A percentile compares a stretch with the other conserved stretches of the same genome.
phyloP scores from a whole-genome alignment of 2,329 filamentous ascomycete species.

The Diaporthe citriasiana region DNA sequence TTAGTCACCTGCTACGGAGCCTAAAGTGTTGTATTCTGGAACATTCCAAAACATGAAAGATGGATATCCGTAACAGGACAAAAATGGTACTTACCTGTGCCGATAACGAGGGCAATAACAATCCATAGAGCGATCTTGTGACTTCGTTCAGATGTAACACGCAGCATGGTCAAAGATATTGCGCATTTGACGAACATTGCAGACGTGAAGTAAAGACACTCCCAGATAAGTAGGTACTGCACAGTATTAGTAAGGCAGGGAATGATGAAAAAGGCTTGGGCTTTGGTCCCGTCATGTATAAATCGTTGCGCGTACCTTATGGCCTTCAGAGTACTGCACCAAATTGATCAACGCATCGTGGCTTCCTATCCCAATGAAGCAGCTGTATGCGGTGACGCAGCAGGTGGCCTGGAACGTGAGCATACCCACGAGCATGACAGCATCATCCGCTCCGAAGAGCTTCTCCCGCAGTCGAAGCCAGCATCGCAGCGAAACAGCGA shows the following conservation, averaged over 20 bases:
- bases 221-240: constrained; percentile 12
- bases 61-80: no score
- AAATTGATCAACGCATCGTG: background rate
- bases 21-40: no score
- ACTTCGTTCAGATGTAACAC: background rate
- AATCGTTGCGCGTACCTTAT: background rate
- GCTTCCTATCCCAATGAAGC: constrained; percentile 10
- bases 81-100: no score
- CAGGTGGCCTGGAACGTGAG: background rate
- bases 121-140: constrained; percentile 1
- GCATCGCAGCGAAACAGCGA: constrained; percentile 11
- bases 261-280: no score
- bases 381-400: background rate
- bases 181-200: constrained; percentile 15
- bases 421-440: background rate
- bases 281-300: background rate
- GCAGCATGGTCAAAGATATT: constrained; percentile 7
- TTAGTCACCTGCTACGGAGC: no score
- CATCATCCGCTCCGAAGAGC: constrained; percentile 13
- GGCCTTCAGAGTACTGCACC: constrained; percentile 9
- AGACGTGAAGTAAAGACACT: constrained; percentile 8
- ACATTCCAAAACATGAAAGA: no score
- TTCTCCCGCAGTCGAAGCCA: constrained; percentile 15
- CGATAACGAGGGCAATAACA: background rate
- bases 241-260: background rate